Evolutionary conservation across 1,139 yeast species (phyloP).

Genomic region (Yamadazyma triangularis): DNA sequence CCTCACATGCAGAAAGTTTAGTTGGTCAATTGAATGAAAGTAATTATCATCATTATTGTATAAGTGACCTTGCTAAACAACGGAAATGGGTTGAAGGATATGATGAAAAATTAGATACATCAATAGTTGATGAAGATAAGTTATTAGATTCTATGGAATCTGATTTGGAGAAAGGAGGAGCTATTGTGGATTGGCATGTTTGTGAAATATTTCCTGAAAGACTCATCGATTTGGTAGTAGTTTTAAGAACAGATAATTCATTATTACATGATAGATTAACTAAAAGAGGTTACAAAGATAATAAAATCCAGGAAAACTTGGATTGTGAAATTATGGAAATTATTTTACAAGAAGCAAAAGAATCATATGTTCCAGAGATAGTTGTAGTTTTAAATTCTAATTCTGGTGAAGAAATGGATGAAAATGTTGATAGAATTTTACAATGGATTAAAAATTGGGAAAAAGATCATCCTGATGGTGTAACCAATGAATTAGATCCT

Average conservation of each 20-base stretch:
- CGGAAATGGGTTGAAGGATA: constrained; percentile 75
- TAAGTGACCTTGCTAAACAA: constrained; percentile 80
- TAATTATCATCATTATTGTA: constrained; percentile 52
- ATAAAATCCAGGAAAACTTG: constrained; percentile 82
- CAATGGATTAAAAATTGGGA: constrained; percentile 78
- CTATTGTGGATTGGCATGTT: constrained; percentile 92
- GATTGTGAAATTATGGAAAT: constrained; percentile 98
- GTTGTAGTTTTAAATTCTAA: constrained; percentile 79
- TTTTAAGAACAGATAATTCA: constrained; percentile 72
- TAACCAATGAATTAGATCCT: constrained; percentile 14
- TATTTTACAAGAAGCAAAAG: constrained; percentile 79
- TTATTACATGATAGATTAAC: constrained; percentile 69
- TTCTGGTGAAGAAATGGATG: constrained; percentile 69
- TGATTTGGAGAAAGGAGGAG: constrained; percentile 77
- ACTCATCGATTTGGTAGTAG: constrained; percentile 87
- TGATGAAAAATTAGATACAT: constrained; percentile 80
- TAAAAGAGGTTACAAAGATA: constrained; percentile 70
- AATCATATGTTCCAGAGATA: constrained; percentile 70
- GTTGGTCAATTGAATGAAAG: constrained; percentile 8
- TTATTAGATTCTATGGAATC: constrained; percentile 78
- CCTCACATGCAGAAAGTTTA: constrained; percentile 59
- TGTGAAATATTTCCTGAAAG: constrained; percentile 94
- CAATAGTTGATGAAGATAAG: constrained; percentile 90
- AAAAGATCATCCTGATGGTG: constrained; percentile 40
- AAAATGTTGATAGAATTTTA: constrained; percentile 68